These are phyloP conservation scores for Chrysoporthe cubensis DNA, from an alignment of 2,329 filamentous ascomycete genomes.

Conservation along the genomic window DNA sequence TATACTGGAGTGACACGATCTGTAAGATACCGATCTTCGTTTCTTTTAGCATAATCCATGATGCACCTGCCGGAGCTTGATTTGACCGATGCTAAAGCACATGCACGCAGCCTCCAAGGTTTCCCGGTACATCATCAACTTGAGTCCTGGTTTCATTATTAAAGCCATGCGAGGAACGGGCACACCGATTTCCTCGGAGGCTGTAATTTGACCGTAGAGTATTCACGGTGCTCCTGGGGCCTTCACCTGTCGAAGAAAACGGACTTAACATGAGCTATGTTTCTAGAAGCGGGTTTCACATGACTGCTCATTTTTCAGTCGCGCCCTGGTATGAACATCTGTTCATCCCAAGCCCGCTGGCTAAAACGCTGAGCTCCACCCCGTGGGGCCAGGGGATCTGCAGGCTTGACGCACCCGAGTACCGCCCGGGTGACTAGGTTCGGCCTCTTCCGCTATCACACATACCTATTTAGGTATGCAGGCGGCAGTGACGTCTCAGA, in stretches of 20 bases:
- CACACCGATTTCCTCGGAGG: not conserved
- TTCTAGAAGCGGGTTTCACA: not conserved
- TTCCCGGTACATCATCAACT: not conserved
- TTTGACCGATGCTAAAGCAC: not conserved
- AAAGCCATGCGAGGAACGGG: not conserved
- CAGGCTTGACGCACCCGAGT: not conserved
- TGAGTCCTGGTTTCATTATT: not conserved
- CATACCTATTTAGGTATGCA: not conserved
- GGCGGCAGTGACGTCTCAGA: not conserved
- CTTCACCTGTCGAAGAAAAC: not conserved
- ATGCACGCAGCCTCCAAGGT: not conserved
- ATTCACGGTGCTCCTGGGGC: not conserved
- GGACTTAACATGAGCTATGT: not conserved
- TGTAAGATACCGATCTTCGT: not conserved
- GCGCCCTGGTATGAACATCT: not conserved
- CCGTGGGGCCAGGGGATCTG: not conserved
- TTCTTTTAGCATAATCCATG: not conserved
- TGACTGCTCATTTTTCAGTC: not conserved
- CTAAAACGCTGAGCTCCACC: not conserved
- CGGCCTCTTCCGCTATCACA: not conserved
- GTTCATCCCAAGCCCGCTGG: not conserved
- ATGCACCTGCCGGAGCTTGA: not conserved
- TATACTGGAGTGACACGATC: not conserved
- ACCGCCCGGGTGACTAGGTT: not conserved
- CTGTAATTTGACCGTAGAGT: not conserved